Evolutionary conservation across 2,329 filamentous ascomycete species (phyloP).

Genomic region (Cladobotryum mycophilum): DNA sequence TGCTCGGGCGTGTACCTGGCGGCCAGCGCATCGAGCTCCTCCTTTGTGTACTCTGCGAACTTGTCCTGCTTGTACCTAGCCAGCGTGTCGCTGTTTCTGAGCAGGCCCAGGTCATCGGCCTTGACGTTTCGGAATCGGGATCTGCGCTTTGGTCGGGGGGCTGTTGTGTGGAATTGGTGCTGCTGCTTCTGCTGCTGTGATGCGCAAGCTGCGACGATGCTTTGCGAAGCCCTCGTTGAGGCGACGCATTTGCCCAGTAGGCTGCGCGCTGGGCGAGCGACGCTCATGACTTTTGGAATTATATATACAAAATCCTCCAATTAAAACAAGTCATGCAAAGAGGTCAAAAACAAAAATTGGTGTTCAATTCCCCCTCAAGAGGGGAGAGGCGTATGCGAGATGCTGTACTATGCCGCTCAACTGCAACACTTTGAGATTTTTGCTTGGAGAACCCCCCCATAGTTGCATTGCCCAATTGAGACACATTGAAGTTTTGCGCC

Average conservation of each 20-base stretch:
- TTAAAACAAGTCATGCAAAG: not conserved
- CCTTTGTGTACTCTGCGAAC: conserved; percentile 59
- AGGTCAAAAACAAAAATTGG: too few relatives aligned
- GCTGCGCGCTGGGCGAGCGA: conserved; percentile 48
- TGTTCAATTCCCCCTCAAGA: too few relatives aligned
- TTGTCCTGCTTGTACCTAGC: conserved; percentile 39
- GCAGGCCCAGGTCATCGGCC: conserved; percentile 46
- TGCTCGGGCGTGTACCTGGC: conserved; percentile 74
- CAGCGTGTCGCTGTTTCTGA: conserved; percentile 35
- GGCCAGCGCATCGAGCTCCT: conserved; percentile 56
- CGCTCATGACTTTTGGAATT: conserved; percentile 41
- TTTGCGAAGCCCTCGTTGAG: conserved; percentile 22
- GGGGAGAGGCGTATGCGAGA: too few relatives aligned
- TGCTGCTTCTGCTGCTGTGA: conserved; percentile 16
- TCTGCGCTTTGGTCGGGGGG: conserved; percentile 39
- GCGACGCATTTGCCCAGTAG: conserved; percentile 46
- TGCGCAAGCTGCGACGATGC: conserved; percentile 14
- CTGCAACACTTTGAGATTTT: too few relatives aligned
- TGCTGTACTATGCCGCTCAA: too few relatives aligned
- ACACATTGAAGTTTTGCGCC: too few relatives aligned
- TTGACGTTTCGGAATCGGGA: conserved; percentile 48
- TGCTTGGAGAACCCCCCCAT: too few relatives aligned
- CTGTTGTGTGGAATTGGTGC: conserved; percentile 46
- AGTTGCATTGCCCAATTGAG: too few relatives aligned
- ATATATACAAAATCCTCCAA: too few relatives aligned